A percentile compares a stretch with the other conserved stretches of the same genome.
Evolutionary conservation across 257 asterid genomes (phyloP).

Genomic region (Fraxinus anomala): DNA sequence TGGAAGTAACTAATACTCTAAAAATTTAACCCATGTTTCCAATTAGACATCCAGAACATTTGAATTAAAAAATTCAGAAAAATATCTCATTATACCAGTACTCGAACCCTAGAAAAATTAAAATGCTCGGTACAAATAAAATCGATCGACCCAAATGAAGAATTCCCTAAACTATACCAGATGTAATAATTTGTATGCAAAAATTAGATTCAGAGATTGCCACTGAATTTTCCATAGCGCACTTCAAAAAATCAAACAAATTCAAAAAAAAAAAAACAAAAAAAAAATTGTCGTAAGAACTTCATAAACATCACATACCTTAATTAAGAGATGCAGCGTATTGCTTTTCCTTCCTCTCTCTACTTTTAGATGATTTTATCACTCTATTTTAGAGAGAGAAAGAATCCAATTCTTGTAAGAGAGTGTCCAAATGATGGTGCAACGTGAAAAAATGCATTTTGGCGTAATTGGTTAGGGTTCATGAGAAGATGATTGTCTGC

Average conservation of each 20-base stretch:
- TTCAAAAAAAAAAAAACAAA: not conserved
- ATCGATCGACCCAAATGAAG: not conserved
- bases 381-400: constrained; percentile 13
- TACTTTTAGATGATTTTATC: constrained; percentile 11
- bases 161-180: not conserved
- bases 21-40: not conserved
- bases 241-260: not conserved
- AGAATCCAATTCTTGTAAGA: not conserved
- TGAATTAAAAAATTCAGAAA: not conserved
- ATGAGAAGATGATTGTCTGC: constrained; percentile 27
- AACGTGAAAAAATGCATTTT: constrained; percentile 14
- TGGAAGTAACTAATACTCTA: not conserved
- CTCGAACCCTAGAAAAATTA: not conserved
- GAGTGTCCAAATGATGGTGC: constrained; percentile 3
- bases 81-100: not conserved
- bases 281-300: not conserved
- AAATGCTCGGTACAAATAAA: not conserved
- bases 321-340: constrained; percentile 5
- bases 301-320: constrained; percentile 25
- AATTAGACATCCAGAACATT: not conserved
- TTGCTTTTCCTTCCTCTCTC: constrained; percentile 9
- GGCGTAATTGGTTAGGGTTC: constrained; percentile 36
- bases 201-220: not conserved
- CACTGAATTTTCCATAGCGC: not conserved
- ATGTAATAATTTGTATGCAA: not conserved